Percentiles rank a stretch among this genome's conserved stretches.
These are phyloP conservation scores for Gossypium gossypioides DNA, from an alignment of 441 rosid species.

Conservation along the genomic window DNA sequence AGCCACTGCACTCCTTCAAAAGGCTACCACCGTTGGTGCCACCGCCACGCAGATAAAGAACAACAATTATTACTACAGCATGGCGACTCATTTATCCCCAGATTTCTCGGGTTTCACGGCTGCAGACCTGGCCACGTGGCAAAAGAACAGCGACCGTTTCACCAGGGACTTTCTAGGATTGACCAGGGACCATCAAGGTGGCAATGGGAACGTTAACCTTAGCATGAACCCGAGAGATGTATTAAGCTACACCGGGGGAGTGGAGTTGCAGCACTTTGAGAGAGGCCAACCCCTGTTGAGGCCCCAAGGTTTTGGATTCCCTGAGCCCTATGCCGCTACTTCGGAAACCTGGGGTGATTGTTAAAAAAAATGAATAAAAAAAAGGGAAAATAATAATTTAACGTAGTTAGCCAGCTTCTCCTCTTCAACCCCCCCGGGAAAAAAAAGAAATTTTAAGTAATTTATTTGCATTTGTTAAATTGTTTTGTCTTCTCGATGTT, in stretches of 20 bases:
- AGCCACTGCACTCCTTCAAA: conserved; percentile 89
- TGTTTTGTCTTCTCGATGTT: neutral
- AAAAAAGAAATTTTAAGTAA: neutral
- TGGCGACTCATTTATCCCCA: conserved; percentile 22
- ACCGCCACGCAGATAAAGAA: conserved; percentile 24
- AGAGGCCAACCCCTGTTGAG: conserved; percentile 41
- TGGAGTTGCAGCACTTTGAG: conserved; percentile 39
- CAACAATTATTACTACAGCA: conserved; percentile 24
- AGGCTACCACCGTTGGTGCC: conserved; percentile 57
- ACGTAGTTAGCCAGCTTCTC: neutral
- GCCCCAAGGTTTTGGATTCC: conserved; percentile 46
- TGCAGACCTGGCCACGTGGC: conserved; percentile 49
- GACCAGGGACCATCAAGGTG: conserved; percentile 26
- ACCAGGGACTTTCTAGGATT: conserved; percentile 90
- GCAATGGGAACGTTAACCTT: conserved; percentile 25
- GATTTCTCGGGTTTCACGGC: conserved; percentile 28
- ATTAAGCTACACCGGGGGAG: conserved; percentile 43
- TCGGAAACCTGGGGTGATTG: conserved; percentile 40
- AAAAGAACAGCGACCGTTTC: conserved; percentile 43
- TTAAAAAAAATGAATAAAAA: neutral
- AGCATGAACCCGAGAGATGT: conserved; percentile 36
- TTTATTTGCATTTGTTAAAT: conserved; percentile 7
- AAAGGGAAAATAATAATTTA: conserved; percentile 8
- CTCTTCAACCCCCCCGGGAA: neutral
- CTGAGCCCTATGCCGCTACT: conserved; percentile 39